A percentile compares a stretch with the other conserved stretches of the same genome.
These are phyloP conservation scores for Basidiobolus meristosporus DNA, from an alignment of 371 early-diverging fungal genomes.

Conservation along the genomic window DNA sequence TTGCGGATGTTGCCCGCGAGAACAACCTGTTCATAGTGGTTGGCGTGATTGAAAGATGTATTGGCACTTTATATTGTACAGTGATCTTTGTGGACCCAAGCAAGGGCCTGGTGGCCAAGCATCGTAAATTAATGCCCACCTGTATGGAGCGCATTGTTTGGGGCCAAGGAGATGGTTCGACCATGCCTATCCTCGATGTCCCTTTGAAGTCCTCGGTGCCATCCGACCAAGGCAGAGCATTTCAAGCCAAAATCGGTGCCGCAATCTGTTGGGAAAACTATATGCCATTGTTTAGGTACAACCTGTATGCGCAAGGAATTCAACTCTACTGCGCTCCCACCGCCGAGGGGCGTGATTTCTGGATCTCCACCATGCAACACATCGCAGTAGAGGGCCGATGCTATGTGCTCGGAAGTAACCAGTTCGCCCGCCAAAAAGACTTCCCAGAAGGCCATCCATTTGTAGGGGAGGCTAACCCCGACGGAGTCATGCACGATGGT, in stretches of 20 bases:
- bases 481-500: conserved; percentile 3
- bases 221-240: no score
- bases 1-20: conserved; percentile 3
- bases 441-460: conserved; percentile 7
- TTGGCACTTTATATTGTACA: conserved; percentile 7
- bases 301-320: conserved; percentile 4
- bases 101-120: conserved; percentile 6
- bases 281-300: conserved; percentile 6
- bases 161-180: conserved; percentile 8
- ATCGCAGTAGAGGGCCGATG: conserved; percentile 10
- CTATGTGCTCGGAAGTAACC: conserved; percentile 6
- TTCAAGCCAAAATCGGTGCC: conserved; percentile 1
- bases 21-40: conserved; percentile 5
- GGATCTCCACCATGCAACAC: conserved; percentile 7
- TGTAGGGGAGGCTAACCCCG: not conserved
- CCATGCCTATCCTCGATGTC: conserved; percentile 6
- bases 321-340: conserved; percentile 10
- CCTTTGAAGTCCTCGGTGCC: no score
- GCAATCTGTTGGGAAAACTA: conserved; percentile 11
- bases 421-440: conserved; percentile 5
- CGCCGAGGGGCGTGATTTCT: conserved; percentile 5
- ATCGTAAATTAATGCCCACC: conserved; percentile 10
- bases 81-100: conserved; percentile 5
- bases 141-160: conserved; percentile 5
- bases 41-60: conserved; percentile 6